Evolutionary conservation across 345 rosid species (phyloP), one percentile per base, ranked within the genome.

Genomic region (Erysimum cheiranthoides): DNA sequence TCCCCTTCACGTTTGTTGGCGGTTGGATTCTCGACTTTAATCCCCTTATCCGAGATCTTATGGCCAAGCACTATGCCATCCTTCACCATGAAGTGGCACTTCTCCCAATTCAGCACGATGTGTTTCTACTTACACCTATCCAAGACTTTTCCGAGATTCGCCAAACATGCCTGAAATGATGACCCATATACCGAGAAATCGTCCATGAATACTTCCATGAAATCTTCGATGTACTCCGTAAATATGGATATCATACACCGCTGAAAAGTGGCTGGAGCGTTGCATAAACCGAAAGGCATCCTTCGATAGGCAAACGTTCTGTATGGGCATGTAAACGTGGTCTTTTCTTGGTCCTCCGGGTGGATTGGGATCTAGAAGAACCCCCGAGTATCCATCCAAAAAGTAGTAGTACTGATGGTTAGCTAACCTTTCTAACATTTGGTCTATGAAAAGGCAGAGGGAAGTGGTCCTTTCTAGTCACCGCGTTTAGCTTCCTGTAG

Each of bases 1-100:
- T 11, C 0, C 45, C 45, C 1, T 1, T 40, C 0, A 40, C 5
- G 0, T 11, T 40, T 0, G 2, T 40, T 0, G 6, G 45, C 5
- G 14, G 45, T 0, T 40, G 14, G 4, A 40, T 40, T 40, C 0
- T 40, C 45, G 1, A 40, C 45, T 40, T 40, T 1, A 3, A 11
- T 40, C 4, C 45, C 45, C 1, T 40, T 11, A 1, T 40, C 45
- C 0, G 45, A 40, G 5, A 40, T 0, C 4, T 2, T 40, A 0
- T 40, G 14, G 0, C 14, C 14, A 0, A 40, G 14, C 1, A 40
- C 14, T 4, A 40, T 40, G 14, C 14, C 2, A 40, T 40, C 14
- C 12, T 14, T 11, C 0, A 40, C 45, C 45, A 40, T 11, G 5
- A 40, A 40, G 0, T 40, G 14, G 1, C 14, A 40, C 4, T 40